phyloP scores from a whole-genome alignment of 2,329 filamentous ascomycete genomes.

The Aspergillus fijiensis region DNA sequence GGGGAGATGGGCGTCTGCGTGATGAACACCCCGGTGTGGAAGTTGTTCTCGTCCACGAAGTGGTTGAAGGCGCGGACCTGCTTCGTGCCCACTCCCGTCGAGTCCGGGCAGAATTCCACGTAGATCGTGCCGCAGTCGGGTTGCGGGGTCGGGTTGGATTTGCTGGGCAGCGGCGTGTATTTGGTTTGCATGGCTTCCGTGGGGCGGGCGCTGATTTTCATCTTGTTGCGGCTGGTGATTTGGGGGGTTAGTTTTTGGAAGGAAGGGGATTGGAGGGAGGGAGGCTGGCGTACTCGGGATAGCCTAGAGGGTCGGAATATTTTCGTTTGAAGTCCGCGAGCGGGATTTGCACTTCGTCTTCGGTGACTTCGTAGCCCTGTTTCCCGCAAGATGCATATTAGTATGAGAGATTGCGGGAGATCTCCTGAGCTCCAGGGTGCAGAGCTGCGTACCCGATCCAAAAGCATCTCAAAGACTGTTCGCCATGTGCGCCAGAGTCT shows the following conservation, averaged over 20 bases:
- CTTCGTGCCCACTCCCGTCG: slow-evolving; percentile 75
- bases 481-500: slow-evolving; percentile 91
- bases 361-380: slow-evolving; percentile 88
- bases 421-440: too few relatives aligned
- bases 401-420: too few relatives aligned
- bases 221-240: slow-evolving; percentile 66
- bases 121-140: slow-evolving; percentile 84
- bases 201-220: slow-evolving; percentile 86
- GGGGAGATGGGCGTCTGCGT: slow-evolving; percentile 79
- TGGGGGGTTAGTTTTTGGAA: not conserved
- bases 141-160: slow-evolving; percentile 67
- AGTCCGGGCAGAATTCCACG: slow-evolving; percentile 84
- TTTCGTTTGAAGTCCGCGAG: slow-evolving; percentile 75
- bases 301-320: slow-evolving; percentile 71
- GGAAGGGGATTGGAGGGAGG: slow-evolving; percentile 7
- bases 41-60: slow-evolving; percentile 74
- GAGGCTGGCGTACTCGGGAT: slow-evolving; percentile 64
- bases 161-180: slow-evolving; percentile 70
- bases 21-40: slow-evolving; percentile 88
- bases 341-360: slow-evolving; percentile 83
- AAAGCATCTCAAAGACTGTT: slow-evolving; percentile 93
- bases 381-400: not conserved
- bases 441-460: slow-evolving; percentile 61
- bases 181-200: slow-evolving; percentile 80
- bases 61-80: slow-evolving; percentile 89